Conservation (phyloP, 2,329 filamentous ascomycete species). For the Stachybotrys elegans region DNA sequence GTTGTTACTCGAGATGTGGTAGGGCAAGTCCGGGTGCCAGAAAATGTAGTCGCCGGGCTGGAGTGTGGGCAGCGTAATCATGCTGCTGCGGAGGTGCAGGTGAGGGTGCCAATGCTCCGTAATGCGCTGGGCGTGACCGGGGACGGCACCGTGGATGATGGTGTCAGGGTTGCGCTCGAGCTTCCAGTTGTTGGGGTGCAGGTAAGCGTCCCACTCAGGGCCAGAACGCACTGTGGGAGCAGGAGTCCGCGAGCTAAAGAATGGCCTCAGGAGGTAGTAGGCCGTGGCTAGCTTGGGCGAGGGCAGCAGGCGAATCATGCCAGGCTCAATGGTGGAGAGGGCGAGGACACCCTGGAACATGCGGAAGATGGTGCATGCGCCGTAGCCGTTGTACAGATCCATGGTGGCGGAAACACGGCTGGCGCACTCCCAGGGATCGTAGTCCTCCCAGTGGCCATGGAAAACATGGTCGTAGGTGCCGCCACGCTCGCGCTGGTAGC, state of each 20-base stretch:
- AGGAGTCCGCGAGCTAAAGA: slow-evolving; percentile 42
- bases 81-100: slow-evolving; percentile 45
- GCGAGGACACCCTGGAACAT: slow-evolving; percentile 55
- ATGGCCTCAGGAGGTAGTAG: slow-evolving; percentile 65
- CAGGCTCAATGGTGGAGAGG: slow-evolving; percentile 52
- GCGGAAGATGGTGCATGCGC: slow-evolving; percentile 52
- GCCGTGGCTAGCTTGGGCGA: slow-evolving; percentile 71
- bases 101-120: slow-evolving; percentile 56
- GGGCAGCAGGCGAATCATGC: slow-evolving; percentile 67
- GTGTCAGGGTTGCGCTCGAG: slow-evolving; percentile 46
- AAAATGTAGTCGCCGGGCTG: slow-evolving; percentile 53
- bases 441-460: slow-evolving; percentile 48
- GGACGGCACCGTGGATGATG: slow-evolving; percentile 54
- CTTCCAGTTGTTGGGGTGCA: slow-evolving; percentile 39
- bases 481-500: slow-evolving; percentile 56
- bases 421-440: slow-evolving; percentile 51
- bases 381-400: slow-evolving; percentile 54
- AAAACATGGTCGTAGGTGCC: slow-evolving; percentile 52
- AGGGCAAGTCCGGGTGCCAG: slow-evolving; percentile 54
- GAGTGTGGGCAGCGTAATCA: slow-evolving; percentile 50
- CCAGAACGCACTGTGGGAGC: slow-evolving; percentile 33
- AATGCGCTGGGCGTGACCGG: slow-evolving; percentile 52
- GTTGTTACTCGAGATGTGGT: slow-evolving; percentile 44
- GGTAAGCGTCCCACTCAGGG: slow-evolving; percentile 44
- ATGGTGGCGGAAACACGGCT: slow-evolving; percentile 47